Base-by-base conservation (phyloP, 2,329 filamentous ascomycete species). In the Claviceps maximensis region DNA sequence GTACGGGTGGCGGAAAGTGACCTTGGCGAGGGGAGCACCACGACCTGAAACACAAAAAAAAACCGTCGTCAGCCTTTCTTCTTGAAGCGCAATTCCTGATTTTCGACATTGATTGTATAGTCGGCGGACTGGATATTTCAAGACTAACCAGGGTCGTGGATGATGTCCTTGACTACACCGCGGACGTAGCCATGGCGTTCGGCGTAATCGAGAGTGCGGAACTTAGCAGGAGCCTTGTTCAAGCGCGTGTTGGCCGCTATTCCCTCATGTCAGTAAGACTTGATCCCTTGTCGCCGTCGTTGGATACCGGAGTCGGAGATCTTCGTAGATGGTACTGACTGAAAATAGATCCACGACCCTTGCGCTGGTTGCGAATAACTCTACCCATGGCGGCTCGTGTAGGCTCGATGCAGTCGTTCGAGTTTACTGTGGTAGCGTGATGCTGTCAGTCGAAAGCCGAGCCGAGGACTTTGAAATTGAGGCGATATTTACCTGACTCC, bases 141-240 rank as follows among this genome's bases (percentile, higher is more conserved):
- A 50, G 58, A 71, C 69, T 69, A 61, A 64, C 93, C 93, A 67
- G 90, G 83, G 77, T 98, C 93, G 84, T 98, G 93, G 77, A 98
- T 87, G 76, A 97, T 96, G 71, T 97, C 89, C 84, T 93, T 95
- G 72, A 98, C 90, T 62, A 97, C 83, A 77, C 93, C 93, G 67
- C 93, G 88, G 71, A 95, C 79, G 80, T 98, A 98, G 68, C 93
- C 93, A 83, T 97, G 91, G 72, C 88, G 84, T 80, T 96, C 90
- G 73, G 89, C 84, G 74, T 82, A 98, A 74, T 98, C 93, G 82
- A 96, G 87, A 66, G 82, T 88, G 76, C 93, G 82, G 86, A 98
- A 97, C 78, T 95, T 87, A 70, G 91, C 74, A 56, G 70, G 71
- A 55, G 70, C 71, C 84, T 97, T 96, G 80, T 93, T 91, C 71